Evolutionary conservation across 768 basidiomycete genomes (phyloP), one percentile per base, ranked within the genome.

Genomic region (Podaxis rugospora): DNA sequence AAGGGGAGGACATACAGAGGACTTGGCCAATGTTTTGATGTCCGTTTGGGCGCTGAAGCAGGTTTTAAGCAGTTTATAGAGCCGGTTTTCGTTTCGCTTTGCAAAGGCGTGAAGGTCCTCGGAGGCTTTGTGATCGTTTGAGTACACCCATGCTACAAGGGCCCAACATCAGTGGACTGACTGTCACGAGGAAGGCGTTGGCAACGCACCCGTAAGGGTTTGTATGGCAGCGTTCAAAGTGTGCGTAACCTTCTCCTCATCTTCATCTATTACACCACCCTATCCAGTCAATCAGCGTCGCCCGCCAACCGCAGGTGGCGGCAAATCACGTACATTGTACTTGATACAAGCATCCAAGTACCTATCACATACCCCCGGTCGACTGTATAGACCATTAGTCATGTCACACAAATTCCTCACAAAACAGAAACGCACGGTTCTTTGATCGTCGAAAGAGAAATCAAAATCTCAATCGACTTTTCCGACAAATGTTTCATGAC

Each of bases 251-350:
- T 68, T 68, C 49, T 90, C 89, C 67, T 92, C 91, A 63, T 93
- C 79, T 63, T 89, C 84, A 66, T 97, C 95, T 53, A 97, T 90
- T 49, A 94, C 80, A 0, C 96, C 96, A 1, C 94, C 95, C 94
- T 97, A 63, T 42, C 5, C 53, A 10, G 35, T 37, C 36, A 14
- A 51, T n/a, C 35, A 42, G 55, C 66, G 27, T 64, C 32, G 7
- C 32, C 32, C 32, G 7, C 7, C 32, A 32, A 50, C 32, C 13
- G 55, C 28, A 27, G 2, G 25, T 35, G n/a, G 28, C 23, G 46
- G 37, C 28, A 61, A 55, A 52, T 35, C 28, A 75, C 90, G 61
- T 63, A 95, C 95, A 67, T 98, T 98, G 69, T 95, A 85, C 51
- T 85, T 80, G 62, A 91, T 81, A 70, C 92, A 97, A 44, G 79